Conservation (phyloP, 257 asterid genomes). For the Oldenlandia corymbosa region DNA sequence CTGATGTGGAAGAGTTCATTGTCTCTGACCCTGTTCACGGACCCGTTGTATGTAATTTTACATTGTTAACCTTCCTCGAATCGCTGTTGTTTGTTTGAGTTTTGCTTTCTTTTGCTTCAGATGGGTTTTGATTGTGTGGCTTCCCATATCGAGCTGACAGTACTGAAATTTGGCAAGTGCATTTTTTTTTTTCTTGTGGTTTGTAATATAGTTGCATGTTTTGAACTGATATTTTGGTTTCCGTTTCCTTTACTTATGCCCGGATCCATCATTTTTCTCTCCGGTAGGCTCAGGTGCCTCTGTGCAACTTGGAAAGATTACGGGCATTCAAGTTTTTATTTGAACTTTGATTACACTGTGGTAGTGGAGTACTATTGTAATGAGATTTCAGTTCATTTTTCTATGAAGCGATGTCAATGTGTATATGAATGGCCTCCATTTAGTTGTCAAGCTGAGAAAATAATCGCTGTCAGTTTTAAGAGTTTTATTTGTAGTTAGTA, state of each 20-base stretch:
- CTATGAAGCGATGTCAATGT: too few relatives aligned
- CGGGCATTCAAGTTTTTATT: too few relatives aligned
- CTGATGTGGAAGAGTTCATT: slow-evolving; percentile 70
- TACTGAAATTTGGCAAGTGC: too few relatives aligned
- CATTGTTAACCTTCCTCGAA: not conserved
- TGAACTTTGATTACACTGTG: too few relatives aligned
- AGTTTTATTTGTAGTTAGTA: too few relatives aligned
- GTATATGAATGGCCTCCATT: too few relatives aligned
- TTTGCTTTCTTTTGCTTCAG: not conserved
- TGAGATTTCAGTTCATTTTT: too few relatives aligned
- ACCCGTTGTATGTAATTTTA: slow-evolving; percentile 47
- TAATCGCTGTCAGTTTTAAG: too few relatives aligned
- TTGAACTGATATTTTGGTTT: not conserved
- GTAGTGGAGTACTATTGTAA: too few relatives aligned
- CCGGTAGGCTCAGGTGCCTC: not conserved
- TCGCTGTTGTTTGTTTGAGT: not conserved
- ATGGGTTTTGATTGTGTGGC: not conserved
- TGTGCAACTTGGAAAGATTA: too few relatives aligned
- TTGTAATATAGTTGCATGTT: not conserved
- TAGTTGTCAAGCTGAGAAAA: too few relatives aligned
- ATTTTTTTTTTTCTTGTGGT: not conserved
- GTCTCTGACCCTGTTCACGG: slow-evolving; percentile 76
- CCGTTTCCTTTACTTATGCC: not conserved
- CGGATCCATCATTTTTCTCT: not conserved
- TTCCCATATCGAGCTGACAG: too few relatives aligned